Percentiles rank a stretch among this genome's conserved stretches.
Conservation (phyloP, 2,329 filamentous ascomycete genomes). For the Diaporthe sp. region DNA sequence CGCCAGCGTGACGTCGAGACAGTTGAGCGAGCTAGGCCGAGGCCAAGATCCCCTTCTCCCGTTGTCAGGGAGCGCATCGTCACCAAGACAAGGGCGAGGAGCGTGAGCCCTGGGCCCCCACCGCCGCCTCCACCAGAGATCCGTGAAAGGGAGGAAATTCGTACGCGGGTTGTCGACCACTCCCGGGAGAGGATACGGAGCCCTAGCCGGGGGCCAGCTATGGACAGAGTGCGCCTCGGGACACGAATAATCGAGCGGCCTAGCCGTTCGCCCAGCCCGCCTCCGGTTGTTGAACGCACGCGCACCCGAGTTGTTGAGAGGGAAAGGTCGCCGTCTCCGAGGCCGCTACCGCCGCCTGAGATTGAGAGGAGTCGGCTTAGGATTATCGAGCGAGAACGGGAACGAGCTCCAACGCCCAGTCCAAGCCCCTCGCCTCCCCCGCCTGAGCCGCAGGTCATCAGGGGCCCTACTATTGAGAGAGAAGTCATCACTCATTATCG, state of each 20-base stretch:
- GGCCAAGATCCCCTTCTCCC: constrained; percentile 58
- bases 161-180: constrained; percentile 45
- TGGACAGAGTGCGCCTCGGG: constrained; percentile 42
- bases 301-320: constrained; percentile 58
- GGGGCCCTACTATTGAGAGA: constrained; percentile 84
- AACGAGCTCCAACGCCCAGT: constrained; percentile 59
- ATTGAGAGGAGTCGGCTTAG: constrained; percentile 62
- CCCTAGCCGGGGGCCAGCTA: constrained; percentile 38
- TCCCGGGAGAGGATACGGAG: constrained; percentile 50
- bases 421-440: constrained; percentile 66
- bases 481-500: constrained; percentile 91
- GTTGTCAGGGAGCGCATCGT: constrained; percentile 58
- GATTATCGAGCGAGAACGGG: constrained; percentile 62
- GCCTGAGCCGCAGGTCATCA: constrained; percentile 75
- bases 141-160: constrained; percentile 48
- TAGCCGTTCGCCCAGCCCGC: constrained; percentile 55
- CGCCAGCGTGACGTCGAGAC: constrained; percentile 68
- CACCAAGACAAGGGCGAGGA: constrained; percentile 53
- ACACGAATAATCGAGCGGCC: constrained; percentile 53
- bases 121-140: constrained; percentile 43
- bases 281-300: constrained; percentile 49
- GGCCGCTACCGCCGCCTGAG: constrained; percentile 52
- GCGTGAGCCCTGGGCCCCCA: constrained; percentile 53
- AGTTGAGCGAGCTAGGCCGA: constrained; percentile 60
- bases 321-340: constrained; percentile 52